Evolutionary conservation across 2,329 filamentous ascomycete genomes (phyloP).

Genomic region (Passalora sequoiae): DNA sequence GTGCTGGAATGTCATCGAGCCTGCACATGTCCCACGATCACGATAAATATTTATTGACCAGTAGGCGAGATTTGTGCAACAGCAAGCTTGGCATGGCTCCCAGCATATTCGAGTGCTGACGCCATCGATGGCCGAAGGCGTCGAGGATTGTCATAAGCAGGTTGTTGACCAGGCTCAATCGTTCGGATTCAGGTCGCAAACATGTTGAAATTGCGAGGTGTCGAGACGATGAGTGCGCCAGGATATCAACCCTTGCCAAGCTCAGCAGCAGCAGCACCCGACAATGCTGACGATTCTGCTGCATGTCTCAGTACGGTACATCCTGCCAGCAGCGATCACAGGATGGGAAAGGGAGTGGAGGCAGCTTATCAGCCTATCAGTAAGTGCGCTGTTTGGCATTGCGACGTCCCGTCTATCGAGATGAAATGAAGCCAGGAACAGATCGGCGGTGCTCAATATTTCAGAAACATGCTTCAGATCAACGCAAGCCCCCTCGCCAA

Average conservation of each 20-base stretch:
- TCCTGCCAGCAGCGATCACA: not conserved
- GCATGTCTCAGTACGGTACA: conserved; percentile 5
- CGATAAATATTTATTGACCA: too few species aligned
- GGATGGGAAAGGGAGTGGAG: too few species aligned
- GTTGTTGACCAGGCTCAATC: not conserved
- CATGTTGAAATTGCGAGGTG: not conserved
- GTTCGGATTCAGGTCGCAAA: too few species aligned
- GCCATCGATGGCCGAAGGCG: conserved; percentile 7
- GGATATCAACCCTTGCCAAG: not conserved
- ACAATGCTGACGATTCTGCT: not conserved
- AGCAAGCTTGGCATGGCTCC: conserved; percentile 1
- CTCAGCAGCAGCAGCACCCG: not conserved
- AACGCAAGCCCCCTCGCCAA: conserved; percentile 1
- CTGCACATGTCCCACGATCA: too few species aligned
- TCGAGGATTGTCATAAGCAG: not conserved
- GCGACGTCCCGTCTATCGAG: not conserved
- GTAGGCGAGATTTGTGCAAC: not conserved
- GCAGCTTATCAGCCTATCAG: not conserved
- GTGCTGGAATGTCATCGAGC: too few species aligned
- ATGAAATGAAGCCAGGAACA: conserved; percentile 7
- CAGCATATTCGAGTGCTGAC: conserved; percentile 10
- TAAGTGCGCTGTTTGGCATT: not conserved
- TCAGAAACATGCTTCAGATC: conserved; percentile 9
- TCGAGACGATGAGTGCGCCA: too few species aligned
- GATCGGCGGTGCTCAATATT: conserved; percentile 11